Percentiles rank a stretch among this genome's conserved stretches.
These are phyloP conservation scores for Tetrastigma voinierianum DNA, from an alignment of 164 flowering plant species.

Conservation along the genomic window DNA sequence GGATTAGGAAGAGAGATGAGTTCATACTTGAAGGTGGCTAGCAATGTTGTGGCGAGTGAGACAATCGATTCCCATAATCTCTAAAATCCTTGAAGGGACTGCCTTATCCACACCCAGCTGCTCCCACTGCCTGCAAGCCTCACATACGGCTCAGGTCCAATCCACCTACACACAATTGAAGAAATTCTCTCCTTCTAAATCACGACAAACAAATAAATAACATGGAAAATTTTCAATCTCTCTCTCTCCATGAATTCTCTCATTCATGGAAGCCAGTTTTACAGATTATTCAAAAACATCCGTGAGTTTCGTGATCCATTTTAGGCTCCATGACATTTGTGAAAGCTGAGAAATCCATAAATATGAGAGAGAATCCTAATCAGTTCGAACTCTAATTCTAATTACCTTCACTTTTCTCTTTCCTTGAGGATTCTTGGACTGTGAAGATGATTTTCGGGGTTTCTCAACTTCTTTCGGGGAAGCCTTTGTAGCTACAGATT, in stretches of 20 bases:
- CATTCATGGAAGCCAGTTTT: not conserved
- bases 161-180: conserved; percentile 78
- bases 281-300: conserved; percentile 1
- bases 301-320: not conserved
- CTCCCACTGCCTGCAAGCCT: conserved; percentile 97
- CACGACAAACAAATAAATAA: not conserved
- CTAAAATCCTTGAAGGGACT: conserved; percentile 92
- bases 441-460: conserved; percentile 32
- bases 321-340: conserved; percentile 7
- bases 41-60: conserved; percentile 98
- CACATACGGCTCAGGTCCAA: conserved; percentile 97
- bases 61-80: conserved; percentile 94
- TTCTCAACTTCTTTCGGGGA: conserved; percentile 19
- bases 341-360: not conserved
- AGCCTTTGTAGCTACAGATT: conserved; percentile 12
- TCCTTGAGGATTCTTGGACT: conserved; percentile 42
- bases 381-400: not conserved
- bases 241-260: not conserved
- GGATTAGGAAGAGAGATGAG: not conserved
- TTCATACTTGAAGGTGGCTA: conserved; percentile 88
- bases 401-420: conserved; percentile 65
- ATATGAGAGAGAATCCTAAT: conserved; percentile 5
- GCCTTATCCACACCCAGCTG: conserved; percentile 98
- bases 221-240: not conserved
- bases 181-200: not conserved